Percentiles rank a stretch among this genome's conserved stretches.
phyloP scores from a whole-genome alignment of 495 filamentous ascomycete genomes.

The Hyaloscypha hepaticicola region DNA sequence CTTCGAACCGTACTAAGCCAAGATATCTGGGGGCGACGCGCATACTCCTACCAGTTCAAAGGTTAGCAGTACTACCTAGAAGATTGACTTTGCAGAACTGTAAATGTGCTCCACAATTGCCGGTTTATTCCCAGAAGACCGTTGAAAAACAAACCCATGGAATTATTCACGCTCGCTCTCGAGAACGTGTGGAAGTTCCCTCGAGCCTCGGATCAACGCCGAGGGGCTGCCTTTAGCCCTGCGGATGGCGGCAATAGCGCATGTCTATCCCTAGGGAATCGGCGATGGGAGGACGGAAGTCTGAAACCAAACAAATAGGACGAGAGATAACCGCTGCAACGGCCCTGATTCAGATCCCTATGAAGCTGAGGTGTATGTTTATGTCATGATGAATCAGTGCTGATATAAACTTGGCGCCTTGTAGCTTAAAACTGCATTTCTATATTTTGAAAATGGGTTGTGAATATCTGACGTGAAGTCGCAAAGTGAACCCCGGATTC shows the following conservation, averaged over 20 bases:
- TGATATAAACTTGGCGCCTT: not conserved
- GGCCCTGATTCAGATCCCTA: not conserved
- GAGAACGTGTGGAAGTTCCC: not conserved
- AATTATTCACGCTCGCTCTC: no score
- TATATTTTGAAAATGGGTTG: no score
- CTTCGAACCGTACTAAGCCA: not conserved
- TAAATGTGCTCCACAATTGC: no score
- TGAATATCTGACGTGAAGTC: not conserved
- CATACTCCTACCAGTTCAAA: not conserved
- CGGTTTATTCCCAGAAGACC: not conserved
- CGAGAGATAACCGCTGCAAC: not conserved
- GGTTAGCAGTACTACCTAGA: not conserved
- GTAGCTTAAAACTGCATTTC: not conserved
- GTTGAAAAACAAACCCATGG: not conserved
- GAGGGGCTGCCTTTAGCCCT: not conserved
- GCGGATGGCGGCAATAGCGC: not conserved
- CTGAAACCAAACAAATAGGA: not conserved
- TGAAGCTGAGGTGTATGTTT: not conserved
- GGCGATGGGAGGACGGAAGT: not conserved
- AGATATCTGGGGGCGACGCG: slow-evolving; percentile 18
- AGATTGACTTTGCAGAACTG: not conserved
- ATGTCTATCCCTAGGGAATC: not conserved
- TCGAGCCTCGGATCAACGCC: slow-evolving; percentile 8
- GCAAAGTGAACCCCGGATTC: not conserved
- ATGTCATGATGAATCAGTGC: not conserved